phyloP scores from a whole-genome alignment of 441 rosid genomes.

The Gossypium gossypioides region DNA sequence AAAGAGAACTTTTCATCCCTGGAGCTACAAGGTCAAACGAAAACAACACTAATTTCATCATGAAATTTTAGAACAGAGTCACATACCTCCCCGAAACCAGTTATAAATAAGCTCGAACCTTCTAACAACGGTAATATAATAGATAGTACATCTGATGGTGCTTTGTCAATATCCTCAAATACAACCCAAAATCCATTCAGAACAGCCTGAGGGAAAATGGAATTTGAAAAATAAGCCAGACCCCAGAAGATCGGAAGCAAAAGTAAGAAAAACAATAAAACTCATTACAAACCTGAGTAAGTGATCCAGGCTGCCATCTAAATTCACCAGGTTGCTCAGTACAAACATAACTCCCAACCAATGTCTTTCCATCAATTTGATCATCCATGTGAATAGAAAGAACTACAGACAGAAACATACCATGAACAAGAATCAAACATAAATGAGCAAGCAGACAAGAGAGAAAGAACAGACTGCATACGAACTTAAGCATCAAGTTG shows the following conservation, averaged over 20 bases:
- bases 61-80: neutral
- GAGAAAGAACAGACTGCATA: neutral
- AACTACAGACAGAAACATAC: constrained; percentile 29
- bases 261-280: constrained; percentile 12
- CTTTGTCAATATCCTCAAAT: constrained; percentile 91
- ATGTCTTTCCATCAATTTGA: constrained; percentile 91
- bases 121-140: constrained; percentile 76
- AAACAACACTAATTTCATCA: neutral
- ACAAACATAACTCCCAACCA: constrained; percentile 87
- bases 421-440: constrained; percentile 7
- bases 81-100: constrained; percentile 80
- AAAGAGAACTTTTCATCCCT: neutral
- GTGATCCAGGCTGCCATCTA: constrained; percentile 96
- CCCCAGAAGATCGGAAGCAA: neutral
- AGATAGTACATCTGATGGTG: constrained; percentile 80
- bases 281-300: constrained; percentile 63
- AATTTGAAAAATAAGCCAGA: constrained; percentile 6
- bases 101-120: constrained; percentile 56
- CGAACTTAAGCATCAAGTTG: neutral
- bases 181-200: constrained; percentile 84
- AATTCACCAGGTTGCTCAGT: constrained; percentile 96
- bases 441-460: constrained; percentile 6
- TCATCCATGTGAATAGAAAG: constrained; percentile 91
- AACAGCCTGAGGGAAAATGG: constrained; percentile 49
- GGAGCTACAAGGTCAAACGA: neutral